Evolutionary conservation across 176 grass and related monocot species (phyloP), one percentile per base, ranked within the genome.

Genomic region (Lolium perenne): DNA sequence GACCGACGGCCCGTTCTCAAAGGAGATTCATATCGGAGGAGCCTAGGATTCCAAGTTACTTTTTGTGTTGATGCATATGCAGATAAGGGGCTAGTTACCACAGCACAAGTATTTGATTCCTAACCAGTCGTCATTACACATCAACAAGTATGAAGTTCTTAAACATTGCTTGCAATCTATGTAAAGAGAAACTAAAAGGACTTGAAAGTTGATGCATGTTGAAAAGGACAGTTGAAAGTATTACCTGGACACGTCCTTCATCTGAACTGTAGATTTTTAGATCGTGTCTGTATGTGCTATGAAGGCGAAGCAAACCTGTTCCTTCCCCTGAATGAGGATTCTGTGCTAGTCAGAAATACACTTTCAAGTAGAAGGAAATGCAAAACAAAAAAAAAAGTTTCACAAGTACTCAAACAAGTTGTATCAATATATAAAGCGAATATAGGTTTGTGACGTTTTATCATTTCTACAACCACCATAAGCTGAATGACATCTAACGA

Each of bases 251-350:
- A 71, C 97, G 94, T 21, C 97, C 97, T 82, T 99, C 97, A 73
- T 99, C 97, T 72, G 97, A 99, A 85, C 97, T 99, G 84, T 99
- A 99, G 82, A 99, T 99, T 88, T 99, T 99, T 43, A 99, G 78
- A 99, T 99, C 97, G 77, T 99, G 97, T 47, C 97, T 95, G 72
- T 96, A 96, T 29, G 97, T 99, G 83, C 97, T 99, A 96, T 99
- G 97, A 82, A 99, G 97, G 32, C 97, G 97, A 94, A 99, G 97
- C 80, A 99, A 88, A 70, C 97, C 97, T 76, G 97, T 93, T 79
- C 97, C 97, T 88, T 99, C 97, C 86, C 97, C 97, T 99, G 86
- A 88, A 56, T 86, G 49, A 77, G 57, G 9, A 82, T 32, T 55
- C 15, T 43, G 41, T 54, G 4, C 56, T 58, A 41, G 41, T 88